Percentiles rank a stretch among this genome's conserved stretches.
phyloP scores from a whole-genome alignment of 257 asterid species.

The Eustoma russellianum region DNA sequence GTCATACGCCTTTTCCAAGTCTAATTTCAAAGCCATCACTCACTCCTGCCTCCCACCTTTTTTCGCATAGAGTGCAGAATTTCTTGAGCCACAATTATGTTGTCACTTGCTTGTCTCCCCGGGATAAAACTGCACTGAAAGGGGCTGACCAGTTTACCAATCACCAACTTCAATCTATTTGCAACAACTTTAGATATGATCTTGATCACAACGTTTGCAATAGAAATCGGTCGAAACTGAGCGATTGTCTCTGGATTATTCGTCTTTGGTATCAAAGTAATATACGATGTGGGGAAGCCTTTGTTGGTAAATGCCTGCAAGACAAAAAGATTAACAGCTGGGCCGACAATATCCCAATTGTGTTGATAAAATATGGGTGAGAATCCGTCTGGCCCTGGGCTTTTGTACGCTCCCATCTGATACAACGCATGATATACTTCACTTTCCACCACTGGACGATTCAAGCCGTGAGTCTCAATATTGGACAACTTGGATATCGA shows the following conservation, averaged over 20 bases:
- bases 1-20: too few relatives aligned
- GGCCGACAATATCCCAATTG: too few relatives aligned
- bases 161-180: too few relatives aligned
- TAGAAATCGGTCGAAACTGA: not conserved
- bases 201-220: too few relatives aligned
- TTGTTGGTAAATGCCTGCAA: not conserved
- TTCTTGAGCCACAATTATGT: not conserved
- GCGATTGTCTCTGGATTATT: not conserved
- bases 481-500: too few relatives aligned
- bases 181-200: too few relatives aligned
- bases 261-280: not conserved
- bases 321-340: not conserved
- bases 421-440: not conserved
- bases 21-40: too few relatives aligned
- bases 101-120: not conserved
- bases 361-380: too few relatives aligned
- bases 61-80: too few relatives aligned
- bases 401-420: not conserved
- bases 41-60: too few relatives aligned
- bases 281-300: not conserved
- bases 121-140: not conserved
- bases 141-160: not conserved
- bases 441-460: not conserved
- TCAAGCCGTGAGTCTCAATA: too few relatives aligned
- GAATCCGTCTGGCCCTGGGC: too few relatives aligned